Evolutionary conservation across 805 yeast species (phyloP), one percentile per base, ranked within the genome.

Genomic region (Wickerhamiella siamensis): DNA sequence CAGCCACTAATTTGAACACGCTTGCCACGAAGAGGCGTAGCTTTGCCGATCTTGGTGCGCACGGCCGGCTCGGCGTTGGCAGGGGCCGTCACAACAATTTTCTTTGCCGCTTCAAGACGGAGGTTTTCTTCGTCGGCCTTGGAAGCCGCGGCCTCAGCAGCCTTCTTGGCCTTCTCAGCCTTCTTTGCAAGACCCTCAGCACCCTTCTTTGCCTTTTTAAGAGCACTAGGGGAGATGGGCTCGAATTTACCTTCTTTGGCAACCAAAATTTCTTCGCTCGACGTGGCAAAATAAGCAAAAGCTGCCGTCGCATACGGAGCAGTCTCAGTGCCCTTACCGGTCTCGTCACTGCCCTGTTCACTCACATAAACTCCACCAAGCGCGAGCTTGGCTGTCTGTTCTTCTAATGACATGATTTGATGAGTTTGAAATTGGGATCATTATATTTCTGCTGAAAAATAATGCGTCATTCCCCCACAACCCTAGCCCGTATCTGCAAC

Each of bases 141-240:
- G 49, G 70, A 65, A 50, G 62, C 65, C 51, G 75, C 77, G 31
- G 71, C 75, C 50, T 70, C 56, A 55, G 71, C 70, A 52, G 75
- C 69, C 48, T 60, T 56, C 51, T 68, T 71, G 37, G 73, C 74
- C 65, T 79, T 80, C 47, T 77, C 84, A 40, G 68, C 72, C 62
- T 78, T 81, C 67, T 87, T 88, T 64, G 75, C 83, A 49, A 91
- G 67, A 4, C 94, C 88, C 27, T 87, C 96, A 43, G 81, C 91
- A 46, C 95, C 96, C 62, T 91, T 91, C 63, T 83, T 83, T 53
- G 97, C 96, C 66, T 88, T 91, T 67, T 91, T 91, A 58, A 88
- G 66, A 5, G 95, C 96, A 41, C 93, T 77, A 4, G 95, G 84
- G 15, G 86, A 69, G 57, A 93, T 87, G 54, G 80, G 88, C 51